These are phyloP conservation scores for Cryptococcus depauperatus DNA, from an alignment of 1,284 basidiomycete genomes.

Conservation along the genomic window DNA sequence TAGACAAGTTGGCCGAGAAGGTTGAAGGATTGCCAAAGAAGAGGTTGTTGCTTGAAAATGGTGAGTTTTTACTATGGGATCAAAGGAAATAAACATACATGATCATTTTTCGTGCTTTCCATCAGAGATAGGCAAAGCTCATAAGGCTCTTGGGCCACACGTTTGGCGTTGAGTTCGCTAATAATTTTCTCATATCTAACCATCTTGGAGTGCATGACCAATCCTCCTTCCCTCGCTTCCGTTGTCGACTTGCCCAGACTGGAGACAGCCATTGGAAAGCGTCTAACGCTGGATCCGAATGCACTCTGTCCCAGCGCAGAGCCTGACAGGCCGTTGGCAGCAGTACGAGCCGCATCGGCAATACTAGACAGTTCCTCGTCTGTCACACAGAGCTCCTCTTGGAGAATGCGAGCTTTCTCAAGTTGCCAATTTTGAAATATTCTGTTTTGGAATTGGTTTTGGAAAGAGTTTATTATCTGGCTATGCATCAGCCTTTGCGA, in stretches of 20 bases:
- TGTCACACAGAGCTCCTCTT: constrained; percentile 42
- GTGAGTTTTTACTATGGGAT: constrained; percentile 1
- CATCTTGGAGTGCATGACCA: constrained; percentile 78
- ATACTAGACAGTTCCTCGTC: constrained; percentile 36
- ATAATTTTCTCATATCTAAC: constrained; percentile 84
- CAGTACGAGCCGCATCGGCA: constrained; percentile 6
- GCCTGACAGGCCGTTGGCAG: constrained; percentile 13
- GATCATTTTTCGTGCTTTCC: constrained; percentile 32
- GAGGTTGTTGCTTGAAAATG: constrained; percentile 36
- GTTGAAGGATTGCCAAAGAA: constrained; percentile 41
- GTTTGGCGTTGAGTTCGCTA: constrained; percentile 48
- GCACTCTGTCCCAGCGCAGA: constrained; percentile 28
- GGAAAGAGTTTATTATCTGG: constrained; percentile 39
- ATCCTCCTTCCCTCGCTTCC: constrained; percentile 33
- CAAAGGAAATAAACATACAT: constrained; percentile 8
- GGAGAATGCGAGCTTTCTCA: constrained; percentile 37
- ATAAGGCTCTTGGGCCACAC: constrained; percentile 32
- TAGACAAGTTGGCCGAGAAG: constrained; percentile 46
- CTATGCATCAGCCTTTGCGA: neutral
- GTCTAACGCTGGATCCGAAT: constrained; percentile 28
- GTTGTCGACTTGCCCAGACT: constrained; percentile 22
- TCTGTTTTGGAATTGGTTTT: constrained; percentile 39
- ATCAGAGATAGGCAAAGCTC: constrained; percentile 33
- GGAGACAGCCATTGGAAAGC: constrained; percentile 35
- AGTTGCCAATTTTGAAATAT: constrained; percentile 38